Conservation (phyloP, 441 rosid genomes). For the Manihot esculenta region DNA sequence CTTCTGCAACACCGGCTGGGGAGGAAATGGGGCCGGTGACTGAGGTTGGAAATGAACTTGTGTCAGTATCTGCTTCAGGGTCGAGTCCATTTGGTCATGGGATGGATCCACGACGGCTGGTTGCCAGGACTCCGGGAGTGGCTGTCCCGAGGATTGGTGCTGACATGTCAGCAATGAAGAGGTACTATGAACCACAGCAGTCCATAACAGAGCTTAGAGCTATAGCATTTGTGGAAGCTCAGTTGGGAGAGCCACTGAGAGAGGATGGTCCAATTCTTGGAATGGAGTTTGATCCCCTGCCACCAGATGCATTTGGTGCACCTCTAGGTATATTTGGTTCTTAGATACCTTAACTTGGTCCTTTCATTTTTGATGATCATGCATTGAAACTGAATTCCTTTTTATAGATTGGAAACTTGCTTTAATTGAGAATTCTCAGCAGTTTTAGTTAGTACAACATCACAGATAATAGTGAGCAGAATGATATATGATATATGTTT, state of each 20-base stretch:
- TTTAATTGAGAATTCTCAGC: not conserved
- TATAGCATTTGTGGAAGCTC: slow-evolving; percentile 78
- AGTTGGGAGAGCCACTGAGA: slow-evolving; percentile 89
- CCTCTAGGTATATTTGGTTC: slow-evolving; percentile 59
- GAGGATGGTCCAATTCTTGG: slow-evolving; percentile 98
- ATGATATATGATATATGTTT: not conserved
- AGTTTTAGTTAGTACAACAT: not conserved
- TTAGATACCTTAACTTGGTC: not conserved
- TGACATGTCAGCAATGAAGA: slow-evolving; percentile 47
- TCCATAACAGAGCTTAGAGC: slow-evolving; percentile 68
- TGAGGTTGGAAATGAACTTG: slow-evolving; percentile 46
- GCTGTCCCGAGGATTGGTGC: slow-evolving; percentile 40
- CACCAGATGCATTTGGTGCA: slow-evolving; percentile 94
- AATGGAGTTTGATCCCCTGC: slow-evolving; percentile 95
- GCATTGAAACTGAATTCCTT: not conserved
- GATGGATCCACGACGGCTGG: slow-evolving; percentile 45
- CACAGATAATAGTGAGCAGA: not conserved
- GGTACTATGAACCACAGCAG: slow-evolving; percentile 59
- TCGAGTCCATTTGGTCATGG: slow-evolving; percentile 48
- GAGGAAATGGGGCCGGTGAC: slow-evolving; percentile 35
- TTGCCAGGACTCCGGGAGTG: slow-evolving; percentile 44
- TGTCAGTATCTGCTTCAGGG: slow-evolving; percentile 38
- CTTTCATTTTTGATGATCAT: not conserved
- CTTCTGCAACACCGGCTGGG: slow-evolving; percentile 37
- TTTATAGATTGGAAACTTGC: not conserved